Base-by-base conservation (phyloP, 805 yeast genomes). In the Sungouiozyma intestinalis region DNA sequence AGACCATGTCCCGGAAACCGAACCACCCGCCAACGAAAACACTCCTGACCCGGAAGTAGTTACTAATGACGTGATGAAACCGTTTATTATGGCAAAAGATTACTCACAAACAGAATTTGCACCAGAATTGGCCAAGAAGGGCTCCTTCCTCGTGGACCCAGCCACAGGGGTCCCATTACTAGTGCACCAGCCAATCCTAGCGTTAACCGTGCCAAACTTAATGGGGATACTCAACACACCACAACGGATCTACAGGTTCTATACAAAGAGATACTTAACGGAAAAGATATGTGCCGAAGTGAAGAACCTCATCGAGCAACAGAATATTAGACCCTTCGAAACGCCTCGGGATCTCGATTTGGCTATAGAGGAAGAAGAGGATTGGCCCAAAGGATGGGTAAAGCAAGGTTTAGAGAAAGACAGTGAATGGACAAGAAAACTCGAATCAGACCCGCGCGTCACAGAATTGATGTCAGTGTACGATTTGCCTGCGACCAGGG, bases 371-470 rank as follows among this genome's bases (percentile, higher is more conserved):
- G 96, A 87, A 59, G 96, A 88, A 57, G 54, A 60, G 4, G 90
- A 85, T 49, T 90, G 97, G 97, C 95, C 96, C 13, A 62, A 67
- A 42, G 72, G 73, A 44, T 90, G 97, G 95, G 82, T 85, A 29
- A 71, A 77, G 49, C 72, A 71, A 45, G 95, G 95, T n/a, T 58
- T 62, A 38, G 82, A 76, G 40, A 81, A 77, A 49, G 66, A 74
- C 34, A 81, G 94, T 48, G 97, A 90, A 58, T 90, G 98, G 98
- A 77, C 81, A 42, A 77, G 78, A 54, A 88, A 81, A 20, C 65
- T 88, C 38, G 67, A 57, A 6, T 75, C 75, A 21, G 97, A 90
- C 56, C 76, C 74, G 7, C 67, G 95, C 45, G 76, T 90, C 15
- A 34, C 42, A 3, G 37, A 39, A 3, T 18, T 39, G 8, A 29